Percentiles rank a stretch among this genome's conserved stretches.
These are phyloP conservation scores for Alternaria burnsii DNA, from an alignment of 2,329 filamentous ascomycete species.

Conservation along the genomic window DNA sequence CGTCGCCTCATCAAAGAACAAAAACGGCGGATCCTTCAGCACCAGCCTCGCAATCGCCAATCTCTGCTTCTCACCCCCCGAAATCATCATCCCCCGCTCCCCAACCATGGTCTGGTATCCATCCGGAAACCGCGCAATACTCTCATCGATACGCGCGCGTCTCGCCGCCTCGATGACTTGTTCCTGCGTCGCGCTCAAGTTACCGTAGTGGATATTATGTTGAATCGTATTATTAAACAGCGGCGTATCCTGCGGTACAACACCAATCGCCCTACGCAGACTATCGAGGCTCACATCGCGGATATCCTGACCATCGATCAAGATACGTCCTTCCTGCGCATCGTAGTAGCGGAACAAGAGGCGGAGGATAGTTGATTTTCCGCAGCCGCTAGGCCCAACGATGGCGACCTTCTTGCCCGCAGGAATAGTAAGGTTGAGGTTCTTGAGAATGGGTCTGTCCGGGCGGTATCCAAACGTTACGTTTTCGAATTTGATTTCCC, in stretches of 20 bases:
- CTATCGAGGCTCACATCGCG: constrained; percentile 83
- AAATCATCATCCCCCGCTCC: constrained; percentile 96
- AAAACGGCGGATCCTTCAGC: constrained; percentile 85
- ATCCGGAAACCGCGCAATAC: constrained; percentile 77
- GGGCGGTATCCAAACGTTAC: constrained; percentile 92
- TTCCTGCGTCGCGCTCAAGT: constrained; percentile 76
- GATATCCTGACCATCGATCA: constrained; percentile 93
- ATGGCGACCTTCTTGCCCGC: constrained; percentile 96
- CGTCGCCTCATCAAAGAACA: constrained; percentile 97
- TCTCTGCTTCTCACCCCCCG: constrained; percentile 91
- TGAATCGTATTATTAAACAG: constrained; percentile 96
- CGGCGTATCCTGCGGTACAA: constrained; percentile 96
- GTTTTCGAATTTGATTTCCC: constrained; percentile 93
- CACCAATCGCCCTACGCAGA: constrained; percentile 84
- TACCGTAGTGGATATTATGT: constrained; percentile 94
- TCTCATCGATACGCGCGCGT: constrained; percentile 82
- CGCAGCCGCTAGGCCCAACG: constrained; percentile 93
- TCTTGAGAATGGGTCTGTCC: constrained; percentile 84
- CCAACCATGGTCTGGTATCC: constrained; percentile 92
- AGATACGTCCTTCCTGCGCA: constrained; percentile 80
- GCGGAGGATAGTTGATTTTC: constrained; percentile 91
- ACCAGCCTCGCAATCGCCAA: constrained; percentile 84
- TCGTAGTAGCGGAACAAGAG: constrained; percentile 96
- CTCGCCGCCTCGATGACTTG: constrained; percentile 79
- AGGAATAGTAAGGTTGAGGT: constrained; percentile 87